Conservation (phyloP, 2,329 filamentous ascomycete species). For the Neonectria hederae region DNA sequence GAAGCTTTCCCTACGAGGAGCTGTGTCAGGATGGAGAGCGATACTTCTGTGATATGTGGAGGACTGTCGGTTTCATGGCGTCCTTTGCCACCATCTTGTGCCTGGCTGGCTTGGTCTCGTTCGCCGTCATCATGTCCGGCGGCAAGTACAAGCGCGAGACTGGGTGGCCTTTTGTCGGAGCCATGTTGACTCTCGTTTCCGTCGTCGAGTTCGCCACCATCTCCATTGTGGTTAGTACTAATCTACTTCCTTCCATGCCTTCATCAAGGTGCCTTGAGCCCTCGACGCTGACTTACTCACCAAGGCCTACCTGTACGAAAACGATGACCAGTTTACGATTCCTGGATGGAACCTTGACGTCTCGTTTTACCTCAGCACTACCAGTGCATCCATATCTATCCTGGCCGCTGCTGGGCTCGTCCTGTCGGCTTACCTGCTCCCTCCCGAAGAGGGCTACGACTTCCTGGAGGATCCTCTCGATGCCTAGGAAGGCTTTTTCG, state of each 20-base stretch:
- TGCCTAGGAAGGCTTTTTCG: slow-evolving; percentile 50
- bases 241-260: too few species aligned
- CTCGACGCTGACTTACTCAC: slow-evolving; percentile 13
- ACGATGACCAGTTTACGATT: slow-evolving; percentile 83
- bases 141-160: slow-evolving; percentile 81
- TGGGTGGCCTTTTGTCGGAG: slow-evolving; percentile 81
- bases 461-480: slow-evolving; percentile 64
- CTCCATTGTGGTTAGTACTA: slow-evolving; percentile 78
- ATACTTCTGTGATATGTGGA: slow-evolving; percentile 93
- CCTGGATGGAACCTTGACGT: slow-evolving; percentile 82
- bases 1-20: slow-evolving; percentile 48
- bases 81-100: slow-evolving; percentile 85
- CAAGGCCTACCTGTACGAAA: slow-evolving; percentile 87
- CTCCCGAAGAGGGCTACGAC: slow-evolving; percentile 88
- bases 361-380: slow-evolving; percentile 77
- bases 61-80: slow-evolving; percentile 86
- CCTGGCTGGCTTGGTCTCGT: slow-evolving; percentile 81
- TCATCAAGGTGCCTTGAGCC: neutral
- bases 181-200: slow-evolving; percentile 72
- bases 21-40: slow-evolving; percentile 58
- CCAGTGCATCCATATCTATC: slow-evolving; percentile 63
- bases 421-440: slow-evolving; percentile 74
- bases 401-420: slow-evolving; percentile 67
- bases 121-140: slow-evolving; percentile 78
- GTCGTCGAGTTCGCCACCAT: slow-evolving; percentile 79